These are phyloP conservation scores for Lepidium campestre DNA, from an alignment of 441 rosid genomes.

Conservation along the genomic window DNA sequence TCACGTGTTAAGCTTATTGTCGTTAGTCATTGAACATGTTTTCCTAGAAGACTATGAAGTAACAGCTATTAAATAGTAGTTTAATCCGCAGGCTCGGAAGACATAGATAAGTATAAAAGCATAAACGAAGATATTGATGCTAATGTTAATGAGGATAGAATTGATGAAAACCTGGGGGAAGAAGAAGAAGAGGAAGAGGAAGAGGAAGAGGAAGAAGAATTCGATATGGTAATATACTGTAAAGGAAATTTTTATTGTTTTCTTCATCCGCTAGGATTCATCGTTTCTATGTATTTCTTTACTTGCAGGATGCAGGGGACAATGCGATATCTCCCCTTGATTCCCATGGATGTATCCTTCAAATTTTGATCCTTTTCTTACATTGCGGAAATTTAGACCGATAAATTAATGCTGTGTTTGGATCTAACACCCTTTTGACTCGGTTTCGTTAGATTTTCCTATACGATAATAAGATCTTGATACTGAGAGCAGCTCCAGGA, in stretches of 20 bases:
- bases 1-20: neutral
- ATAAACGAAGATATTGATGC: constrained; percentile 36
- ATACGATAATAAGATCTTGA: constrained; percentile 39
- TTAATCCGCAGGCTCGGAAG: constrained; percentile 28
- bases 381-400: neutral
- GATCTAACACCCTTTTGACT: neutral
- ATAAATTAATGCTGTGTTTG: neutral
- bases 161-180: constrained; percentile 68
- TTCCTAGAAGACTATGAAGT: neutral
- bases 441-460: constrained; percentile 31
- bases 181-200: constrained; percentile 25
- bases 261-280: constrained; percentile 6
- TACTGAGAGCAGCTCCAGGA: constrained; percentile 64
- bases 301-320: constrained; percentile 54
- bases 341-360: constrained; percentile 55
- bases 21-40: neutral
- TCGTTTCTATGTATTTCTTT: neutral
- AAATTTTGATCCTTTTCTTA: neutral
- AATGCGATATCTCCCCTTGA: constrained; percentile 46
- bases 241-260: neutral
- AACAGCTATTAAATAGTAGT: neutral
- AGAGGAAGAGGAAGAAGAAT: constrained; percentile 31
- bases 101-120: constrained; percentile 32
- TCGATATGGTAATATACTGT: constrained; percentile 46
- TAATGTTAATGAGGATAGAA: constrained; percentile 54